Percentiles rank a stretch among this genome's conserved stretches.
phyloP scores from a whole-genome alignment of 805 yeast species.

The Lachancea nothofagi region DNA sequence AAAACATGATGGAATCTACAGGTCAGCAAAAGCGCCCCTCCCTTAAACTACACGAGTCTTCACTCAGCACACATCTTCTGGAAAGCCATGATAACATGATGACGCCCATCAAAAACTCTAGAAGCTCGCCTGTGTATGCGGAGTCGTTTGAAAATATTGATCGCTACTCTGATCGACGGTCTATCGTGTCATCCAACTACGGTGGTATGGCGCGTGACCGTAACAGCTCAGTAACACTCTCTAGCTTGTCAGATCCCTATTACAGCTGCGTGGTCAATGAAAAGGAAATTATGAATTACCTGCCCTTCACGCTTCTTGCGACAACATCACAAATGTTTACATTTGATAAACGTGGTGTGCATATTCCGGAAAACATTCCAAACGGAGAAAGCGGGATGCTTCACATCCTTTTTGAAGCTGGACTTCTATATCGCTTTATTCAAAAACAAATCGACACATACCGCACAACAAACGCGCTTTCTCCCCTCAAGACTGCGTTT shows the following conservation, averaged over 20 bases:
- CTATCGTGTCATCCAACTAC: constrained; percentile 28
- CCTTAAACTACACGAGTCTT: background rate
- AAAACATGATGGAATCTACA: constrained; percentile 15
- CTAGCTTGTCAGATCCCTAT: constrained; percentile 26
- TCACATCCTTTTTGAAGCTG: constrained; percentile 62
- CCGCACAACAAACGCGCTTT: constrained; percentile 29
- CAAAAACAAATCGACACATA: constrained; percentile 27
- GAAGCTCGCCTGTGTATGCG: constrained; percentile 27
- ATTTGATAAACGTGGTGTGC: constrained; percentile 33
- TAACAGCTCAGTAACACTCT: constrained; percentile 16
- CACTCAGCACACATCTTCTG: constrained; percentile 10
- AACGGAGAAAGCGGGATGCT: constrained; percentile 53
- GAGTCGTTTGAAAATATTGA: constrained; percentile 39
- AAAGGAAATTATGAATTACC: constrained; percentile 39
- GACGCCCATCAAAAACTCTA: constrained; percentile 18
- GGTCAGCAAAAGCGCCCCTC: constrained; percentile 6
- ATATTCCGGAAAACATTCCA: constrained; percentile 49
- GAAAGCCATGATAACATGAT: constrained; percentile 15
- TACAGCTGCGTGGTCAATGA: constrained; percentile 35
- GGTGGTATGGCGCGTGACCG: constrained; percentile 4
- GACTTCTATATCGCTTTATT: constrained; percentile 53
- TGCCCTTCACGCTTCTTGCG: constrained; percentile 55
- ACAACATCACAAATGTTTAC: constrained; percentile 54
- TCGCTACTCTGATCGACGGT: constrained; percentile 35
- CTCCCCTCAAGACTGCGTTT: constrained; percentile 62